Conservation (phyloP, 257 asterid species). For the Nicotiana benthamiana region DNA sequence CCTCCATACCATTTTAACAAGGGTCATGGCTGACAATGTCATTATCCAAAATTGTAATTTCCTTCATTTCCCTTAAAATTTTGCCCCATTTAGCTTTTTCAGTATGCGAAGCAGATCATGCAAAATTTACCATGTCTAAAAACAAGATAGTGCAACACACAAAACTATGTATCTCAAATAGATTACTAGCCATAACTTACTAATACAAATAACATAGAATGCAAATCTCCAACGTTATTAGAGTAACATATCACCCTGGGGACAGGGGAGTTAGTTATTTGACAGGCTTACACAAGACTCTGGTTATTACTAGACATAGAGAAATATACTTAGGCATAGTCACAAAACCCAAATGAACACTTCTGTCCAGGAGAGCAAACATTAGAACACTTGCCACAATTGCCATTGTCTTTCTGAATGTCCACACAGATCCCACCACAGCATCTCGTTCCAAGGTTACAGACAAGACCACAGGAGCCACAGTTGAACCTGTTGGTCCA, state of each 20-base stretch:
- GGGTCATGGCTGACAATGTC: not conserved
- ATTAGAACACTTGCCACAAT: constrained; percentile 10
- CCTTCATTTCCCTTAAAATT: too few species aligned
- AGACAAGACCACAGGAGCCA: not conserved
- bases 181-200: not conserved
- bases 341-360: constrained; percentile 1
- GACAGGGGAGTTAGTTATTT: not conserved
- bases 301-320: not conserved
- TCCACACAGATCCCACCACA: constrained; percentile 4
- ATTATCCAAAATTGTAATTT: not conserved
- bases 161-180: too few species aligned
- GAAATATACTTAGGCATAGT: not conserved
- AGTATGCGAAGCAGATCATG: too few species aligned
- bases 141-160: too few species aligned
- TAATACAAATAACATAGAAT: not conserved
- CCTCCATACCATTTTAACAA: too few species aligned
- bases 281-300: not conserved
- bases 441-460: not conserved
- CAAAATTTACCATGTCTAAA: too few species aligned
- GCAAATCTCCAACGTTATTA: not conserved
- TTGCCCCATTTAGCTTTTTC: too few species aligned
- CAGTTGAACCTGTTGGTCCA: not conserved
- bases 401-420: not conserved
- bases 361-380: not conserved
- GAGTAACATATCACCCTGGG: not conserved